Evolutionary conservation across 805 yeast species (phyloP).

Genomic region (Danielozyma ontarioensis): DNA sequence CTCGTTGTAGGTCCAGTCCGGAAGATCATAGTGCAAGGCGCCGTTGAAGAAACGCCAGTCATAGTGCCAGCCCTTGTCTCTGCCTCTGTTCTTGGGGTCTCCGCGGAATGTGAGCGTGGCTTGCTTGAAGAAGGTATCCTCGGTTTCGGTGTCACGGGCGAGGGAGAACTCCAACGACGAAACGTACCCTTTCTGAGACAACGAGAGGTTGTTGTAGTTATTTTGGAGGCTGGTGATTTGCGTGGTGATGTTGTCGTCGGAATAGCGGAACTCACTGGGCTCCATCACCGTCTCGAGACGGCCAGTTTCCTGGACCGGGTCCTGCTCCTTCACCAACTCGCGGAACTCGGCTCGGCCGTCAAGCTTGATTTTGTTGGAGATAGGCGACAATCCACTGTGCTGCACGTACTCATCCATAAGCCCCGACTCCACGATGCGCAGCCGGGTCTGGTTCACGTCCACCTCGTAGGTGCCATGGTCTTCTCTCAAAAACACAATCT

Average conservation of each 20-base stretch:
- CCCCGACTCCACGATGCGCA: slow-evolving; percentile 6
- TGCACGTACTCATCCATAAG: slow-evolving; percentile 9
- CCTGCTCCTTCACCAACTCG: not conserved
- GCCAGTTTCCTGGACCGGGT: not conserved
- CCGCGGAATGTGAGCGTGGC: slow-evolving; percentile 6
- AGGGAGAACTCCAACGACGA: slow-evolving; percentile 5
- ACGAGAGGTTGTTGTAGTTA: not conserved
- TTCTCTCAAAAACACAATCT: slow-evolving; percentile 6
- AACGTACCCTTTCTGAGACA: slow-evolving; percentile 5
- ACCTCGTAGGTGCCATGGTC: slow-evolving; percentile 15
- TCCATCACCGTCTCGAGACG: not conserved
- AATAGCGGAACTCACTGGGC: not conserved
- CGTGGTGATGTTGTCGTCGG: not conserved
- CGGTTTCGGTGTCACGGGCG: slow-evolving; percentile 3
- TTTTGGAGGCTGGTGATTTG: not conserved
- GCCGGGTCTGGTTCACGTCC: slow-evolving; percentile 7
- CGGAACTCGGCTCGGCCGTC: not conserved
- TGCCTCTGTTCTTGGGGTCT: slow-evolving; percentile 5
- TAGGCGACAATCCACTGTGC: not conserved
- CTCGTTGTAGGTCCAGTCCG: slow-evolving; percentile 8
- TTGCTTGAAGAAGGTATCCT: slow-evolving; percentile 11
- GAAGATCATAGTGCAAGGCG: slow-evolving; percentile 6
- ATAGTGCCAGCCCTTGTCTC: slow-evolving; percentile 14
- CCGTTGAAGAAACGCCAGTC: slow-evolving; percentile 13
- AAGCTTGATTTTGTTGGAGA: not conserved